Evolutionary conservation across 768 basidiomycete genomes (phyloP), one percentile per base, ranked within the genome.

Genomic region (Lyophyllum shimeji): DNA sequence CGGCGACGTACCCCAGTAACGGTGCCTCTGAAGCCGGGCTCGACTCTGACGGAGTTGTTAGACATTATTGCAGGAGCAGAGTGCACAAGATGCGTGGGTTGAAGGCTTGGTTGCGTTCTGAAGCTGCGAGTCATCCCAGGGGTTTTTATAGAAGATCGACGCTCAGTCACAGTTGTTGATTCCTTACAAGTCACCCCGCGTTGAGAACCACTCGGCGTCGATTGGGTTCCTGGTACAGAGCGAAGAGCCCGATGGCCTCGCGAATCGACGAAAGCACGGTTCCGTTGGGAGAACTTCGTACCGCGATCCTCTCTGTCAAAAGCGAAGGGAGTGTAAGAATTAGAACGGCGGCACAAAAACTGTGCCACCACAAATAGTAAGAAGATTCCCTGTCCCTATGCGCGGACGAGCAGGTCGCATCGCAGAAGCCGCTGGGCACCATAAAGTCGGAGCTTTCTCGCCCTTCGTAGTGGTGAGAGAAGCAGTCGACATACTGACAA

Each of bases 1-100:
- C 21, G 53, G 29, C 13, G 42, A 46, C 53, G 24, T 11, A 59
- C 53, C 2, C 50, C 58, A 39, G 31, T 51, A 31, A 59, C 39
- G 37, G 9, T 37, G 31, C 44, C 58, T 50, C 34, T 59, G 45
- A 44, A 21, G 24, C 58, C 58, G 20, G 27, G 33, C 21, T 55
- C 50, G 21, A 56, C 25, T 13, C 2, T 37, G 55, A 53, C 34
- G 23, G 31, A 43, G 46, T 9, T 52, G 3, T 8, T 17, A 37
- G 53, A 7, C 54, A 52, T 59, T 20, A 33, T 44, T 31, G 15
- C 44, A n/a, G 50, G 27, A n/a, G n/a, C 4, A 29, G 46, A 44
- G 11, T 21, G 43, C 18, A 3, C 39, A 17, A 12, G 21, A 40
- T 34, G 17, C 45, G 46, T n/a, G 42, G n/a, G 20, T 20, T 46